Evolutionary conservation across 331 rosid species (phyloP).

Genomic region (Malus hybrid): DNA sequence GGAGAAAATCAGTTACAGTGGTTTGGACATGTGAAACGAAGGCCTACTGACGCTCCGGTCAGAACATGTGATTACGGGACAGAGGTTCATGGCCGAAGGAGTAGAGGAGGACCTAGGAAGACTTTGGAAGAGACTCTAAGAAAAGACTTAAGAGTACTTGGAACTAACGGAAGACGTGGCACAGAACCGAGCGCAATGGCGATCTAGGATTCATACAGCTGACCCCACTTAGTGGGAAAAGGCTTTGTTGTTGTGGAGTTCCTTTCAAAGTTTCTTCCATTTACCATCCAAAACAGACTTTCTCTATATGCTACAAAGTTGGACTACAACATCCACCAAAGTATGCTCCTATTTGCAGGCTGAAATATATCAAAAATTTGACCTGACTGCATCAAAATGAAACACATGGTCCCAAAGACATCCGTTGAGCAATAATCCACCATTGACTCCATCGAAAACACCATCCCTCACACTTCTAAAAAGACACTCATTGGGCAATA

Average conservation of each 20-base stretch:
- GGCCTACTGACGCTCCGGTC: too few species aligned
- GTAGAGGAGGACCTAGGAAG: too few species aligned
- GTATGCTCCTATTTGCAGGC: neutral
- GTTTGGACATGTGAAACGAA: too few species aligned
- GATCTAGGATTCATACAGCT: too few species aligned
- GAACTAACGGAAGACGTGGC: too few species aligned
- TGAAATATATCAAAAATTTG: too few species aligned
- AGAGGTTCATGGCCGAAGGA: too few species aligned
- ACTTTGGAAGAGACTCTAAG: too few species aligned
- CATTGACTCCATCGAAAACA: neutral
- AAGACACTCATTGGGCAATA: neutral
- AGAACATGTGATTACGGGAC: too few species aligned
- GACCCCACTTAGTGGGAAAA: too few species aligned
- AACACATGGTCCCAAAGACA: neutral
- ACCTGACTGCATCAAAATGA: neutral
- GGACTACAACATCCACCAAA: neutral
- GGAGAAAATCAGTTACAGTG: too few species aligned
- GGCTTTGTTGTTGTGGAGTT: neutral
- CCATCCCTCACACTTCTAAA: neutral
- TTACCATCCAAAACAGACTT: neutral
- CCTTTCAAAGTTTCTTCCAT: neutral
- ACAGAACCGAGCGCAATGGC: too few species aligned
- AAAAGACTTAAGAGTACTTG: neutral
- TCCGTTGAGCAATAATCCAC: neutral
- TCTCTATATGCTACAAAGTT: neutral